Percentiles rank a stretch among this genome's conserved stretches.
phyloP scores from a whole-genome alignment of 2,329 filamentous ascomycete species.

The Akanthomyces lecanii region DNA sequence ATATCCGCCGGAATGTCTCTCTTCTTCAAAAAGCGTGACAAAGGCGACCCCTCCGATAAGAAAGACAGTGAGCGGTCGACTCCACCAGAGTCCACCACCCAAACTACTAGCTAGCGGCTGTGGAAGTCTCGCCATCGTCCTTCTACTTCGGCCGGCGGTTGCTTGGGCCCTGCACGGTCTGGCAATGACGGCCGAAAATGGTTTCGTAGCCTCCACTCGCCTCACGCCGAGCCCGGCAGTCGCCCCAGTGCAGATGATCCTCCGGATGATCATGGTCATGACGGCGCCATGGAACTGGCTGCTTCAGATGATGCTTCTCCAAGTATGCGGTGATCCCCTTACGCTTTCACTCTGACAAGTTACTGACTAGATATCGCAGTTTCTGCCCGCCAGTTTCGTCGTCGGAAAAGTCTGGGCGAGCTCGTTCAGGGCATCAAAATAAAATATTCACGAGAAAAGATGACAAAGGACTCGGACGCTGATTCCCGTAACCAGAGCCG shows the following conservation, averaged over 20 bases:
- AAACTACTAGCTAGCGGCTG: slow-evolving; percentile 26
- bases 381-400: slow-evolving; percentile 18
- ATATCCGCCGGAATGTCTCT: slow-evolving; percentile 16
- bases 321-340: neutral
- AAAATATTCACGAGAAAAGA: slow-evolving; percentile 26
- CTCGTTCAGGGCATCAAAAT: slow-evolving; percentile 27
- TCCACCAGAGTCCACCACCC: slow-evolving; percentile 11
- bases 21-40: slow-evolving; percentile 16
- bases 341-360: slow-evolving; percentile 4
- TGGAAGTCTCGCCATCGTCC: slow-evolving; percentile 24
- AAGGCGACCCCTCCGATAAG: slow-evolving; percentile 5
- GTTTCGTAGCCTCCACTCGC: slow-evolving; percentile 10
- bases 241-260: slow-evolving; percentile 2
- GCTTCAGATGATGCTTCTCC: neutral
- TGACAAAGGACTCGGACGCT: slow-evolving; percentile 2
- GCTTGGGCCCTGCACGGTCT: slow-evolving; percentile 8
- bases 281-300: neutral
- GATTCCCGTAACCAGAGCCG: slow-evolving; percentile 1
- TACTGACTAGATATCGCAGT: slow-evolving; percentile 15
- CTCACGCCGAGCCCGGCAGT: neutral
- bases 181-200: slow-evolving; percentile 13
- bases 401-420: slow-evolving; percentile 28
- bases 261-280: neutral
- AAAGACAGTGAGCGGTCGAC: slow-evolving; percentile 10
- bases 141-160: slow-evolving; percentile 9